Evolutionary conservation across 805 yeast genomes (phyloP), one percentile per base, ranked within the genome.

Genomic region (Candida sakaeoensis): DNA sequence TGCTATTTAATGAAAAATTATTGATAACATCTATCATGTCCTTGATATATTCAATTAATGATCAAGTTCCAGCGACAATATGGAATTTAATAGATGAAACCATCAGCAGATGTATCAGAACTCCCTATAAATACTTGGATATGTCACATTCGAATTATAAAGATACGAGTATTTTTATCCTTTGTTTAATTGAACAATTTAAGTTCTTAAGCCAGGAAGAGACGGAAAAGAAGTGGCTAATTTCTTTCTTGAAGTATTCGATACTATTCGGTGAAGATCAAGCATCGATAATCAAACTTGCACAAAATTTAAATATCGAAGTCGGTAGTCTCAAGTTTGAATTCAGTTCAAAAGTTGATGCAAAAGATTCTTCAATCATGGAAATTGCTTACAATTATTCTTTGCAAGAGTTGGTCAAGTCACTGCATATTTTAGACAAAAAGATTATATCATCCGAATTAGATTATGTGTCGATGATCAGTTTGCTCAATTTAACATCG

Each of bases 121-220:
- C 88, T 0, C 97, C 98, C 0, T 93, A 84, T 62, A 88, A 85
- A 54, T 91, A 89, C 50, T 73, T 87, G 39, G 97, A 91, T 54
- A 42, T 55, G 14, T 57, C 67, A 2, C 67, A 62, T 40, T 27
- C 48, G 8, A 45, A 46, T n/a, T 64, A 55, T 35, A 38, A 48
- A 5, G 63, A 61, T 40, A 39, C 56, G 9, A 61, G 69, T 46
- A 49, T 62, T 14, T 64, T 68, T 37, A 45, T 61, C 2, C 55
- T 66, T 34, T 61, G 55, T 2, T 47, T 67, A 5, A 57, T 79
- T 33, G 97, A 89, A 47, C 96, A 89, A 54, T 74, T 83, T 59
- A 67, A 70, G 38, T 85, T 72, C 53, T 71, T 77, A 8, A 61
- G 58, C 0, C 42, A 57, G 1, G 43, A 48, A 8, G 53, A 51